Base-by-base conservation (phyloP, 2,329 filamentous ascomycete genomes). In the Cyphellophora europaea region DNA sequence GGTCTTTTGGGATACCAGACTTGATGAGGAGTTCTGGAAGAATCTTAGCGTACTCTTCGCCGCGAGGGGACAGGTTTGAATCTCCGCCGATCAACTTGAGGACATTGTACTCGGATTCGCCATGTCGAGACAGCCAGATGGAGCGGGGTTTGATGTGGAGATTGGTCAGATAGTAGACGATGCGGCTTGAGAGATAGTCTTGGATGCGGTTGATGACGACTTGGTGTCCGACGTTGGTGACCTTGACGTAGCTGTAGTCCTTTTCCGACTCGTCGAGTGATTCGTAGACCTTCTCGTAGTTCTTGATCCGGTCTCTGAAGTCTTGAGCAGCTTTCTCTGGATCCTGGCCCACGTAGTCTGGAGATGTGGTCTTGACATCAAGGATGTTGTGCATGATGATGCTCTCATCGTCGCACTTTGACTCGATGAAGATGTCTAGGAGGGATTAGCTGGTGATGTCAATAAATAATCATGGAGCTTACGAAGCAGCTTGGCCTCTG, bases 81-180 rank as follows among this genome's bases (percentile, higher is more conserved):
- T 98, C 91, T 30, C 91, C 91, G 40, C 91, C 91, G 50, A 98
- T 96, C 49, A 87, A 77, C 11, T 91, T 91, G 6, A 78, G 74
- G 4, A 96, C 69, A 57, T 98, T 98, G 64, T 82, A 96, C 59
- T 84, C 69, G 10, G 88, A 95, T 63, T 98, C 91, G 48, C 91
- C 91, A 56, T 98, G 91, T 82, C 91, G 72, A 48, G 91, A 96
- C 33, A 98, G 66, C 91, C 91, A 98, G 47, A 98, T 93, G 3
- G 87, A 93, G 37, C 91, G 77, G 12, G 89, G 89, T 45, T 89
- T 89, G 58, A 98, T 98, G 63, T 98, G 91, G 25, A 98, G 71
- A 57, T 96, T 98, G 79, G 96, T 95, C 39, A 96, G 76, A 57
- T 95, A 98, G 62, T 98, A 98, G 30, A 98, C 89, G 29, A 98